These are phyloP conservation scores for Endogone sp. DNA, from an alignment of 192 early-diverging fungal species.

Conservation along the genomic window DNA sequence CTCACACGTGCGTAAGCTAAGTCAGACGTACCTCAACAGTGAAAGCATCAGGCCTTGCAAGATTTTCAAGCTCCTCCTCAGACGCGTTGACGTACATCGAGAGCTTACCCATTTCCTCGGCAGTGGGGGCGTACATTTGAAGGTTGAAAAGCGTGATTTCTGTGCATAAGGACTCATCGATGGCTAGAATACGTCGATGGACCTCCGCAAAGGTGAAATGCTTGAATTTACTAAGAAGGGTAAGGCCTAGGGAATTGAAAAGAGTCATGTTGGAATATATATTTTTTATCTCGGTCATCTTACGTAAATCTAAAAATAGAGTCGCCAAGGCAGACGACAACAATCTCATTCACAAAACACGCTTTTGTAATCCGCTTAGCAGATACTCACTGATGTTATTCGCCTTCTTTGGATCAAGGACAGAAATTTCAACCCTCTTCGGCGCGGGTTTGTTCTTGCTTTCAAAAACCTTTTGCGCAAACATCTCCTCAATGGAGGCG, in stretches of 20 bases:
- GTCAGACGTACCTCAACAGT: slow-evolving; percentile 54
- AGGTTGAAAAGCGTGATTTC: slow-evolving; percentile 65
- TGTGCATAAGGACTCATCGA: slow-evolving; percentile 60
- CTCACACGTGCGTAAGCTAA: no score
- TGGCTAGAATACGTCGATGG: slow-evolving; percentile 52
- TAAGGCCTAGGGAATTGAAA: slow-evolving; percentile 19
- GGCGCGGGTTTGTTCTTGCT: slow-evolving; percentile 34
- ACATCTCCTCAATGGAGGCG: slow-evolving; percentile 61
- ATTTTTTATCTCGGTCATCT: background rate
- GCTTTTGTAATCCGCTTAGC: background rate
- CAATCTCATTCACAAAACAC: background rate
- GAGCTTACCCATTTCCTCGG: slow-evolving; percentile 75
- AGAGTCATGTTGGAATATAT: background rate
- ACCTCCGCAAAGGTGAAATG: slow-evolving; percentile 66
- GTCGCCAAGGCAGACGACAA: no score
- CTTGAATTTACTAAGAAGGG: slow-evolving; percentile 49
- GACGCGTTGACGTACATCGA: slow-evolving; percentile 61
- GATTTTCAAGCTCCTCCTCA: slow-evolving; percentile 54
- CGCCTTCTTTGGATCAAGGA: slow-evolving; percentile 68
- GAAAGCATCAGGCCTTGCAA: slow-evolving; percentile 68
- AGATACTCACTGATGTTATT: slow-evolving; percentile 50
- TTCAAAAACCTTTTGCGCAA: slow-evolving; percentile 62
- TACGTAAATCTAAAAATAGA: no score
- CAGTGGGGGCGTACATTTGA: slow-evolving; percentile 64
- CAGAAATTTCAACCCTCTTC: slow-evolving; percentile 58